A percentile compares a stretch with the other conserved stretches of the same genome.
Evolutionary conservation across 78 protist species (phyloP).

Genomic region (Dictyostelium intermedium): DNA sequence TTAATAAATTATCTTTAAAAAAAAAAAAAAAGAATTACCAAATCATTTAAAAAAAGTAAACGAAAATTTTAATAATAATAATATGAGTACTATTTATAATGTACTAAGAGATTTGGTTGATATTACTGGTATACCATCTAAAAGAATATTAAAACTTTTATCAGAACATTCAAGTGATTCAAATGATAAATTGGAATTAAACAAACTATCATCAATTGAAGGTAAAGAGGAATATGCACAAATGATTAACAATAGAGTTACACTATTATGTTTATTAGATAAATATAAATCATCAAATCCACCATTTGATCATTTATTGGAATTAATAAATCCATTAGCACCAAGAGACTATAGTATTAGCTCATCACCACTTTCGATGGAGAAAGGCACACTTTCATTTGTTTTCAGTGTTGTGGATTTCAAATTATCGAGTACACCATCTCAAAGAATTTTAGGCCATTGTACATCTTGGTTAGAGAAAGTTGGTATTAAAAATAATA

Average conservation of each 20-base stretch:
- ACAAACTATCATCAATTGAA: slow-evolving; percentile 12
- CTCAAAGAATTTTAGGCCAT: slow-evolving; percentile 13
- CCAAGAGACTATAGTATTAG: slow-evolving; percentile 63
- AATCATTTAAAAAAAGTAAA: slow-evolving; percentile 19
- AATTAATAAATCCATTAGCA: slow-evolving; percentile 13
- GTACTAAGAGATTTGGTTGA: slow-evolving; percentile 33
- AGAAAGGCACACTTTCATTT: not conserved
- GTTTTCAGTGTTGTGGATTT: slow-evolving; percentile 48
- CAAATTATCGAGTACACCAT: not conserved
- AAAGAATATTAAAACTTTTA: slow-evolving; percentile 26
- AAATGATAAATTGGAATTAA: slow-evolving; percentile 2
- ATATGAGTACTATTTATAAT: not conserved
- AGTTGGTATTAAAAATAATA: not conserved
- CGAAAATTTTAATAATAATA: not conserved
- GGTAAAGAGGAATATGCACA: slow-evolving; percentile 32
- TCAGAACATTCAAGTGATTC: slow-evolving; percentile 22
- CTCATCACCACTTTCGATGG: slow-evolving; percentile 21
- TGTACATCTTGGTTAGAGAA: slow-evolving; percentile 63
- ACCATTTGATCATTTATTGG: slow-evolving; percentile 26
- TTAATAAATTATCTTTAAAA: not conserved
- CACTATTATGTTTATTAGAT: slow-evolving; percentile 11
- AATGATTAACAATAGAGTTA: slow-evolving; percentile 6
- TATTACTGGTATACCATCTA: slow-evolving; percentile 34
- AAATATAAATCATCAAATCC: slow-evolving; percentile 1
- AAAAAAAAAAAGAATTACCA: not conserved